phyloP scores from a whole-genome alignment of 306 rosid genomes.

The Quercus cerris region DNA sequence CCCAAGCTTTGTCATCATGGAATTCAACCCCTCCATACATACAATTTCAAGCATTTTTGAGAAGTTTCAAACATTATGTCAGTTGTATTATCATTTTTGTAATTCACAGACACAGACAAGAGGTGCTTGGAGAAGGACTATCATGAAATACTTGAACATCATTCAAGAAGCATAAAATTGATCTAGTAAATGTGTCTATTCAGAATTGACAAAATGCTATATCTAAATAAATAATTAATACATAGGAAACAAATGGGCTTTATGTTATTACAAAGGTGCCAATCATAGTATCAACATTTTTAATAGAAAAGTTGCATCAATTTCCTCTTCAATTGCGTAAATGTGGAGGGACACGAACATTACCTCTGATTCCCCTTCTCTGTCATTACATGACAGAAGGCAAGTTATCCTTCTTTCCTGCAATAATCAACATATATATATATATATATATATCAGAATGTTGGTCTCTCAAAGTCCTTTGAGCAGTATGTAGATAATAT shows the following conservation, averaged over 20 bases:
- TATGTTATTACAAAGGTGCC: background rate
- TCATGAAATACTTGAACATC: background rate
- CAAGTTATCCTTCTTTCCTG: constrained; percentile 48
- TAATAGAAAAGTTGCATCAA: background rate
- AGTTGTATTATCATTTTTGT: background rate
- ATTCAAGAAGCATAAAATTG: background rate
- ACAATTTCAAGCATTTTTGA: too few relatives aligned
- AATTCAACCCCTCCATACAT: too few relatives aligned
- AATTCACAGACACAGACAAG: background rate
- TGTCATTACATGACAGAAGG: constrained; percentile 1
- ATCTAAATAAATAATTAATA: background rate
- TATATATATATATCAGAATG: constrained; percentile 11
- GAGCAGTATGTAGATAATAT: background rate
- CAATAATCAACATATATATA: constrained; percentile 21
- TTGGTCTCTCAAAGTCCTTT: constrained; percentile 8
- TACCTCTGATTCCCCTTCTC: constrained; percentile 27
- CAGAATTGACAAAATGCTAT: background rate
- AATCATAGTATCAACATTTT: background rate
- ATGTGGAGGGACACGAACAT: constrained; percentile 3
- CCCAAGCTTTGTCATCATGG: too few relatives aligned
- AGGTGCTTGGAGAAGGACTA: background rate
- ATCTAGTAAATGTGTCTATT: background rate
- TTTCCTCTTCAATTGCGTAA: background rate
- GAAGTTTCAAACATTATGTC: too few relatives aligned
- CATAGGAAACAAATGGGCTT: background rate